These are phyloP conservation scores for Phialophora expanda DNA, from an alignment of 2,329 filamentous ascomycete species.

Conservation along the genomic window DNA sequence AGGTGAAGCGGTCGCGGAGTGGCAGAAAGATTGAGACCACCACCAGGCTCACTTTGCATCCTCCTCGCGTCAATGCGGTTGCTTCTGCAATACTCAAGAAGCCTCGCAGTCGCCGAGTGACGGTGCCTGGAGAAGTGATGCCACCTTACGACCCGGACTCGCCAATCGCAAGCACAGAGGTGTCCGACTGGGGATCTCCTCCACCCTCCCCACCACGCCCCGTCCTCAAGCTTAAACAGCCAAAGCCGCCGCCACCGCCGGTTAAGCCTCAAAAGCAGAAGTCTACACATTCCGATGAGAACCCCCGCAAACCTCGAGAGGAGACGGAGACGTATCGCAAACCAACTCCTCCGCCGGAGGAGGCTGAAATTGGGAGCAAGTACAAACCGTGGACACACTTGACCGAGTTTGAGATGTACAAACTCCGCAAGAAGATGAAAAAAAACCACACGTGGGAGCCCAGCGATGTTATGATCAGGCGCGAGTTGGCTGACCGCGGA, in stretches of 20 bases:
- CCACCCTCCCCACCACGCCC: slow-evolving; percentile 41
- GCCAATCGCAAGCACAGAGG: slow-evolving; percentile 54
- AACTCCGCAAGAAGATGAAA: slow-evolving; percentile 70
- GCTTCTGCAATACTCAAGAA: slow-evolving; percentile 42
- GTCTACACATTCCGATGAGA: slow-evolving; percentile 26
- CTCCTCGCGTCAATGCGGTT: slow-evolving; percentile 35
- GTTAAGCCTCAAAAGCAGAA: slow-evolving; percentile 22
- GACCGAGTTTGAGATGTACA: slow-evolving; percentile 71
- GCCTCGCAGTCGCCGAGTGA: slow-evolving; percentile 47
- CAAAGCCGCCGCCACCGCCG: slow-evolving; percentile 47
- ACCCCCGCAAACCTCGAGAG: slow-evolving; percentile 29
- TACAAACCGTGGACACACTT: slow-evolving; percentile 68
- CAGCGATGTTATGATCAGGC: slow-evolving; percentile 69
- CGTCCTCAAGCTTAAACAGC: slow-evolving; percentile 47
- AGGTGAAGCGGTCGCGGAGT: slow-evolving; percentile 49
- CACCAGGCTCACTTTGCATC: slow-evolving; percentile 49
- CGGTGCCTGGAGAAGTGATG: slow-evolving; percentile 46
- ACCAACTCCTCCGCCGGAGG: slow-evolving; percentile 59
- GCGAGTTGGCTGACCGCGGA: slow-evolving; percentile 65
- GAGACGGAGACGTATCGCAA: slow-evolving; percentile 35
- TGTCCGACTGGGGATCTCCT: slow-evolving; percentile 50
- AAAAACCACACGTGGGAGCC: slow-evolving; percentile 73
- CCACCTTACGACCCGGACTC: slow-evolving; percentile 51
- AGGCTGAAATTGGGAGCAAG: slow-evolving; percentile 64
- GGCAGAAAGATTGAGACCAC: slow-evolving; percentile 48